Evolutionary conservation across 192 early-diverging fungal species (phyloP), one percentile per base, ranked within the genome.

Genomic region (Jimgerdemannia lactiflua): DNA sequence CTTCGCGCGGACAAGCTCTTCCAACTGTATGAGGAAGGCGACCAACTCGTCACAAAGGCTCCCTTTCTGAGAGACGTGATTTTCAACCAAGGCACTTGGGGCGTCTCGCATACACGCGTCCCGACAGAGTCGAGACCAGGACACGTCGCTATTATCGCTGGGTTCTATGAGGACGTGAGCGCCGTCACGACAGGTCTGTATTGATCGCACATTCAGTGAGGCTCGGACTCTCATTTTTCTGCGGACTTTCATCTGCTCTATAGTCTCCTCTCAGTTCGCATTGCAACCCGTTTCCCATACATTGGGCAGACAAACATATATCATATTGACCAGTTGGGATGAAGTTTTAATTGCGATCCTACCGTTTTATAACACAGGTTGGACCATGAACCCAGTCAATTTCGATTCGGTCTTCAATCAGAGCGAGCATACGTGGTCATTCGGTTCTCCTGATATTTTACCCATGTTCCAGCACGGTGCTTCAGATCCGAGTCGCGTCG

Each of bases 131-230:
- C 94, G 70, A 86, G 97, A 14, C 97, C 97, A 39, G 96, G 97
- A 7, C 97, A 98, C 79, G 96, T 98, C n/a, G 97, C 97, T 29
- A 88, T 97, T 42, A 97, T 98, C 85, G 97, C 96, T 14, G 97
- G 97, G 4, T 96, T 98, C 79, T 98, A 98, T 83, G 97, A 98
- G 81, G 97, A 98, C 85, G 96, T 97, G 67, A 96, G 95, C 83
- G 97, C 97, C 3, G 97, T 98, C 29, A 98, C 96, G 4, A 96
- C 94, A 82, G 96, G 93, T 93, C 71, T 54, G 65, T 68, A 68
- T 59, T 59, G 49, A 59, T 59, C 8, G 49, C 8, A 59, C 6
- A 59, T 29, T 29, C 29, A 29, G 29, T 29, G 29, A 29, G 29
- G 29, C 29, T 29, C 29, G 29, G 29, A 29, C 29, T 29, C 29